phyloP scores from a whole-genome alignment of 2,329 filamentous ascomycete genomes.

The Neofusicoccum cordaticola region DNA sequence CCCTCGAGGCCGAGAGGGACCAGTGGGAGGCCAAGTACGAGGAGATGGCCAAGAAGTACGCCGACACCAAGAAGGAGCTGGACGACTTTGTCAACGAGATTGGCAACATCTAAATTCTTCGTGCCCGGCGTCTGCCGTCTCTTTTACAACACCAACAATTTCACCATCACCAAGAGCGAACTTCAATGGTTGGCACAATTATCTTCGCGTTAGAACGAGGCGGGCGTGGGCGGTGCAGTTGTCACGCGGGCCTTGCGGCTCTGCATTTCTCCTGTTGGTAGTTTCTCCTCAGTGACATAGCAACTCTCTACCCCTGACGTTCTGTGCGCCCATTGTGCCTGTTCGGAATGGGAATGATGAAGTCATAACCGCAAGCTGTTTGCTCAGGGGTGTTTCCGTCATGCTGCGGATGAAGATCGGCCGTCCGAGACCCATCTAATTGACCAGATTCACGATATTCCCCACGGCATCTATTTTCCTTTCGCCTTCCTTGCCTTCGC shows the following conservation, averaged over 20 bases:
- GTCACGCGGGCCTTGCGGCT: constrained; percentile 5
- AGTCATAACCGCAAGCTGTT: neutral
- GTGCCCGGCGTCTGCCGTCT: constrained; percentile 19
- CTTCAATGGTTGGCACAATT: constrained; percentile 12
- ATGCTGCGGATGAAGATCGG: neutral
- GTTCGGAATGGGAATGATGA: neutral
- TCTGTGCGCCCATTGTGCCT: neutral
- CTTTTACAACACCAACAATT: constrained; percentile 7
- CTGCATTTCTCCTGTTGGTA: constrained; percentile 21
- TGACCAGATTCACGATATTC: neutral
- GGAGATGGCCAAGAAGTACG: constrained; percentile 92
- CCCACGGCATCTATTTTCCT: neutral
- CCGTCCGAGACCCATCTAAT: neutral
- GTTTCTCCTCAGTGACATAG: constrained; percentile 19
- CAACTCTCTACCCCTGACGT: constrained; percentile 16
- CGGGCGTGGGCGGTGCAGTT: constrained; percentile 1
- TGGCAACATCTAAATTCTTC: constrained; percentile 73
- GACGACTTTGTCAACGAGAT: constrained; percentile 89
- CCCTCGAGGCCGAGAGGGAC: constrained; percentile 86
- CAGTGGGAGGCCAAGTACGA: constrained; percentile 98
- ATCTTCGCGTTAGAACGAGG: constrained; percentile 3
- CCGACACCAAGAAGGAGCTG: constrained; percentile 79
- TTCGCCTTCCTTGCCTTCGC: constrained; percentile 54
- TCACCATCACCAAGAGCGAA: constrained; percentile 2
- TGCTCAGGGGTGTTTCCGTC: neutral